phyloP scores from a whole-genome alignment of 2,329 filamentous ascomycete species.

The Arthrobotrys sinensis region DNA sequence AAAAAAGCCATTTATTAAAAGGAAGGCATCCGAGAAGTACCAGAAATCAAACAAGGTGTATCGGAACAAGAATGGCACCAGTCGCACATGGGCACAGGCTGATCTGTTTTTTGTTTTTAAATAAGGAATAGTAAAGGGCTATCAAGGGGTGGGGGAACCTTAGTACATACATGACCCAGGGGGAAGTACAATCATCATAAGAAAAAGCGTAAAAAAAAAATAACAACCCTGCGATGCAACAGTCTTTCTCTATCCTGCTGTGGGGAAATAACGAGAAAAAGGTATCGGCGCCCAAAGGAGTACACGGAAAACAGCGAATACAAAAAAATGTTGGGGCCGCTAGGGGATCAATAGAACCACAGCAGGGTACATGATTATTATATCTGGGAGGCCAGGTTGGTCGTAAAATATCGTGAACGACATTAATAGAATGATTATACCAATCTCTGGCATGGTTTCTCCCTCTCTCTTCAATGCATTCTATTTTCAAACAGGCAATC shows the following conservation, averaged over 20 bases:
- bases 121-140: slow-evolving; percentile 30
- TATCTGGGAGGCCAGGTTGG: slow-evolving; percentile 18
- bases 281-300: slow-evolving; percentile 31
- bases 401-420: slow-evolving; percentile 43
- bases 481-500: neutral
- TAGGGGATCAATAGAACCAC: slow-evolving; percentile 28
- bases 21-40: slow-evolving; percentile 1
- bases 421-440: slow-evolving; percentile 26
- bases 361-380: slow-evolving; percentile 37
- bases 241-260: slow-evolving; percentile 48
- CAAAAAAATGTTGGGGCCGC: slow-evolving; percentile 13
- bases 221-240: slow-evolving; percentile 49
- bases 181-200: slow-evolving; percentile 23
- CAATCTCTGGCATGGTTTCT: slow-evolving; percentile 12
- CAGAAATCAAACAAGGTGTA: slow-evolving; percentile 32
- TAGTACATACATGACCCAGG: slow-evolving; percentile 50
- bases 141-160: slow-evolving; percentile 17
- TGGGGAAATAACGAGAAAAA: slow-evolving; percentile 32
- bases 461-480: neutral
- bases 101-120: slow-evolving; percentile 31
- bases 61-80: slow-evolving; percentile 26
- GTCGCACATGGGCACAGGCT: slow-evolving; percentile 31
- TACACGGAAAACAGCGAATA: slow-evolving; percentile 28
- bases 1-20: slow-evolving; percentile 19
- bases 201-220: slow-evolving; percentile 47